A percentile compares a stretch with the other conserved stretches of the same genome.
Conservation (phyloP, 306 rosid species). For the Hippophae gyantsensis region DNA sequence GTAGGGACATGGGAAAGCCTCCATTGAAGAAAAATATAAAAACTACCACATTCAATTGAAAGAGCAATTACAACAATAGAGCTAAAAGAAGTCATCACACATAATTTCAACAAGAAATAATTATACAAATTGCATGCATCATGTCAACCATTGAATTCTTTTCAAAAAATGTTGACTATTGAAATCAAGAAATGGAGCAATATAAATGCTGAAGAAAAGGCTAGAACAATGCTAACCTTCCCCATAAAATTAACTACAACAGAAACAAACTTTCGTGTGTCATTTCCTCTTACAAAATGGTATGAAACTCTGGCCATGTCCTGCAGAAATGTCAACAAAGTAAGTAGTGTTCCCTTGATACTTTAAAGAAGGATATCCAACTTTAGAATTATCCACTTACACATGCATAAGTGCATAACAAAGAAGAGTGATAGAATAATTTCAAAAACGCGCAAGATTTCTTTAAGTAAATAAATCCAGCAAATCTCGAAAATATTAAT, state of each 20-base stretch:
- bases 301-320: slow-evolving; percentile 76
- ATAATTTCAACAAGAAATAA: no score
- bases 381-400: no score
- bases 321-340: slow-evolving; percentile 42
- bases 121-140: no score
- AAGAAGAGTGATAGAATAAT: slow-evolving; percentile 8
- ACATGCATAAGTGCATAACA: neutral
- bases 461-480: neutral
- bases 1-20: no score
- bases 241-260: slow-evolving; percentile 69
- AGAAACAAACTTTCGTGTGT: slow-evolving; percentile 71
- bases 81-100: no score
- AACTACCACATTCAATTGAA: no score
- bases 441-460: slow-evolving; percentile 2
- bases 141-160: slow-evolving; percentile 8
- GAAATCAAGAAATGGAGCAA: slow-evolving; percentile 10
- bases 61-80: no score
- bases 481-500: neutral
- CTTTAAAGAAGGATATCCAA: neutral
- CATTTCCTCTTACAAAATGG: slow-evolving; percentile 77
- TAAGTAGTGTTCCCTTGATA: slow-evolving; percentile 11
- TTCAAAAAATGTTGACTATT: neutral
- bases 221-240: slow-evolving; percentile 46
- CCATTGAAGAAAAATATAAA: no score
- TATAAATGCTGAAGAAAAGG: neutral